Conservation (phyloP, 352 stramenopile species). For the Pythium diclinum region DNA sequence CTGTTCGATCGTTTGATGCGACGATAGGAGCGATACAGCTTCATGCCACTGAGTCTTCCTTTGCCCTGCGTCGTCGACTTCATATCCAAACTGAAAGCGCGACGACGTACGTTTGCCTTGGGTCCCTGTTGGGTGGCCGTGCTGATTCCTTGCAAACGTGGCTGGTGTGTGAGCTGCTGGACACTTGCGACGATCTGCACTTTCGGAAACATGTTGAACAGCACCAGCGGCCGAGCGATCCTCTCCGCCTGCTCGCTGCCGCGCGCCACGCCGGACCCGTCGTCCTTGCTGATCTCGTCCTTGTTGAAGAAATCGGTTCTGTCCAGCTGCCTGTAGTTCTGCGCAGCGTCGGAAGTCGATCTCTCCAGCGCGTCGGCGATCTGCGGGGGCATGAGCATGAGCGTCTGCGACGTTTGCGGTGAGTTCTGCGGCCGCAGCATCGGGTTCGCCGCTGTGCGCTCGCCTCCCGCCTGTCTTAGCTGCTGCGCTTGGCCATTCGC, state of each 20-base stretch:
- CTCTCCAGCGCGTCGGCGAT: slow-evolving; percentile 63
- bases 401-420: slow-evolving; percentile 45
- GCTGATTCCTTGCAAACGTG: slow-evolving; percentile 47
- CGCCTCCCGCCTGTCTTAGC: slow-evolving; percentile 1
- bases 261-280: slow-evolving; percentile 22
- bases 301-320: slow-evolving; percentile 72
- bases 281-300: slow-evolving; percentile 75
- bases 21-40: slow-evolving; percentile 29
- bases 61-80: slow-evolving; percentile 27
- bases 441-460: slow-evolving; percentile 2
- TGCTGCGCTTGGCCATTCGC: slow-evolving; percentile 12
- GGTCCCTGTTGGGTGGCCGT: slow-evolving; percentile 6
- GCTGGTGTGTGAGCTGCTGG: slow-evolving; percentile 72
- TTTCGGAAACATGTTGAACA: slow-evolving; percentile 86
- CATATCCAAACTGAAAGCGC: slow-evolving; percentile 61
- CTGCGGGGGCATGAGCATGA: slow-evolving; percentile 78
- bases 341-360: slow-evolving; percentile 48
- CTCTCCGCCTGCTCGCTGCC: slow-evolving; percentile 59
- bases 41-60: slow-evolving; percentile 32
- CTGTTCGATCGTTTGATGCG: slow-evolving; percentile 70
- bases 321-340: slow-evolving; percentile 60
- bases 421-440: slow-evolving; percentile 32
- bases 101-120: slow-evolving; percentile 37
- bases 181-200: slow-evolving; percentile 80
- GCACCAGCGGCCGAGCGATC: slow-evolving; percentile 33